Evolutionary conservation across 1,139 yeast species (phyloP).

Genomic region (Kluyveromyces sp.): DNA sequence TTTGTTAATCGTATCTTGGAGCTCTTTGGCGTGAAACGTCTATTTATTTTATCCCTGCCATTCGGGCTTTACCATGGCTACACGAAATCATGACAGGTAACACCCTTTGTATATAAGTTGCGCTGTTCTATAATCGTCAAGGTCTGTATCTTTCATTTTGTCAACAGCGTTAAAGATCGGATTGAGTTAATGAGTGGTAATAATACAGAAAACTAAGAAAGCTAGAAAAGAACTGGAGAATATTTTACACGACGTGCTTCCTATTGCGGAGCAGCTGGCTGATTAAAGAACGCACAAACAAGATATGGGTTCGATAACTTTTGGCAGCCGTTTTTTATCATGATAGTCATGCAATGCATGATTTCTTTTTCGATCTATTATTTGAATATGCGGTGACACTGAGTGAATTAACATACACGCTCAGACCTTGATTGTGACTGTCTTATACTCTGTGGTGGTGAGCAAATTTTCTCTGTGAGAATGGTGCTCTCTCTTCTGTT

Average conservation of each 20-base stretch:
- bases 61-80: not conserved
- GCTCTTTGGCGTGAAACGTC: too few species aligned
- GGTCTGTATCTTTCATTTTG: not conserved
- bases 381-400: conserved; percentile 9
- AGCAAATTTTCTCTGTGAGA: conserved; percentile 10
- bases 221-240: not conserved
- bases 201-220: not conserved
- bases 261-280: too few species aligned
- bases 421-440: conserved; percentile 12
- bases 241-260: too few species aligned
- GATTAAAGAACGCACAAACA: too few species aligned
- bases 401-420: too few species aligned
- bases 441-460: conserved; percentile 15
- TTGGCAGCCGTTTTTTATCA: too few species aligned
- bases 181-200: not conserved
- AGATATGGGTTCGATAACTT: too few species aligned
- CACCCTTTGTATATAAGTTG: not conserved
- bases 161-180: not conserved
- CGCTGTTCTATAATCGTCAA: not conserved
- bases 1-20: not conserved
- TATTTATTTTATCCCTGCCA: too few species aligned
- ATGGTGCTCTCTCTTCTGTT: conserved; percentile 13
- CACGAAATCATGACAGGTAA: too few species aligned
- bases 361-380: not conserved
- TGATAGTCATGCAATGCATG: too few species aligned